phyloP scores from a whole-genome alignment of 768 basidiomycete genomes.

The Rossbeevera mucosa region DNA sequence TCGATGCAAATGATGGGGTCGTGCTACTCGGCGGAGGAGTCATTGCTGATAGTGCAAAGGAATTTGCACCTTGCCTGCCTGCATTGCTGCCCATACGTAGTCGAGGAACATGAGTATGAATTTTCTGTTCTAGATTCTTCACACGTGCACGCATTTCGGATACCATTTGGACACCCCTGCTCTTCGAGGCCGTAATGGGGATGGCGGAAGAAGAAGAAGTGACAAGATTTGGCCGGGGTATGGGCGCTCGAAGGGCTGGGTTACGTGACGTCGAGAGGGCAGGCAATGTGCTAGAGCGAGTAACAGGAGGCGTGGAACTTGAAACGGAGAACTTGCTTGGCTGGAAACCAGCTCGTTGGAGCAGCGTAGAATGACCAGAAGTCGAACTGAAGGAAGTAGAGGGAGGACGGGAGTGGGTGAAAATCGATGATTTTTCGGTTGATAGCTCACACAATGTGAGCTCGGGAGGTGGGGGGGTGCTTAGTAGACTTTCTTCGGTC shows the following conservation, averaged over 20 bases:
- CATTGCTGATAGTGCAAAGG: conserved; percentile 33
- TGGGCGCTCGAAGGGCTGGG: conserved; percentile 41
- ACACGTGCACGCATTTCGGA: conserved; percentile 88
- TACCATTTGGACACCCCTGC: conserved; percentile 87
- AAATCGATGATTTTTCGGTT: conserved; percentile 38
- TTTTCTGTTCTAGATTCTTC: conserved; percentile 76
- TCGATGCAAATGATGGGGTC: conserved; percentile 30
- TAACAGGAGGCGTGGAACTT: conserved; percentile 45
- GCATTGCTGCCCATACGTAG: conserved; percentile 77
- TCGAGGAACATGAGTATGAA: conserved; percentile 82
- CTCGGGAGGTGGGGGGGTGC: conserved; percentile 55
- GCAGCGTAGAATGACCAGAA: conserved; percentile 43
- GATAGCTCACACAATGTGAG: conserved; percentile 56
- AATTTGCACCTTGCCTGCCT: conserved; percentile 43
- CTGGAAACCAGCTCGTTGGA: conserved; percentile 50
- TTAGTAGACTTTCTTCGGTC: conserved; percentile 54
- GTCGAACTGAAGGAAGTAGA: conserved; percentile 29
- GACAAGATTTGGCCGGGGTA: conserved; percentile 34
- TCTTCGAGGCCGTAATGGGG: conserved; percentile 53
- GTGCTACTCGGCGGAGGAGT: conserved; percentile 36
- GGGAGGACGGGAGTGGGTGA: conserved; percentile 32
- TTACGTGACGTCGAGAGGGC: conserved; percentile 46
- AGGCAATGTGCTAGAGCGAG: conserved; percentile 57
- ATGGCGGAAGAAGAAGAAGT: conserved; percentile 35
- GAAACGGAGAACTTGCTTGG: conserved; percentile 38